These are phyloP conservation scores for Cryptosporidium parvum DNA, from an alignment of 169 alveolate genomes.

Conservation along the genomic window DNA sequence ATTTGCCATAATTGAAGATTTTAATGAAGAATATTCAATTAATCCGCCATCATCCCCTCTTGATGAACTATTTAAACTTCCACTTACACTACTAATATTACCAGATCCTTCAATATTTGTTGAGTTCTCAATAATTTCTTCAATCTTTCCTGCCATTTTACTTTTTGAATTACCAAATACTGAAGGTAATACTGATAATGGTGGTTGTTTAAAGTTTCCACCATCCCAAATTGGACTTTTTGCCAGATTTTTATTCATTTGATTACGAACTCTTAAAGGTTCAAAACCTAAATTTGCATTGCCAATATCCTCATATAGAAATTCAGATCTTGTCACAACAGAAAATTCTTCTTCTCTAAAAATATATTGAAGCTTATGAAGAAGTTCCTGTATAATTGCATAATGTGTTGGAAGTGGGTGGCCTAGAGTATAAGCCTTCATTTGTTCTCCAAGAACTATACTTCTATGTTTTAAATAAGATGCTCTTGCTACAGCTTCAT, in stretches of 20 bases:
- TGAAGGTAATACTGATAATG: constrained; percentile 63
- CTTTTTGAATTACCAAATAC: constrained; percentile 37
- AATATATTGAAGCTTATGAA: constrained; percentile 62
- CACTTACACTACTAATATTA: background rate
- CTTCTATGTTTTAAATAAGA: constrained; percentile 71
- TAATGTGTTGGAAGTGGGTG: constrained; percentile 69
- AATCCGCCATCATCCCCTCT: constrained; percentile 5
- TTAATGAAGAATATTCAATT: constrained; percentile 54
- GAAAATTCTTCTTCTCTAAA: constrained; percentile 74
- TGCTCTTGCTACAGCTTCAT: constrained; percentile 76
- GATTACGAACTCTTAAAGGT: constrained; percentile 6
- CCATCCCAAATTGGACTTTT: constrained; percentile 61
- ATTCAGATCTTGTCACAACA: constrained; percentile 62
- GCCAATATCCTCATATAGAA: constrained; percentile 52
- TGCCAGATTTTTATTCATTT: background rate
- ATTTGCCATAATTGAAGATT: constrained; percentile 41
- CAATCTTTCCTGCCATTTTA: constrained; percentile 19
- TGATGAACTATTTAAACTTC: background rate
- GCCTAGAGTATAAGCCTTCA: constrained; percentile 67
- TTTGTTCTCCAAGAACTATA: constrained; percentile 71
- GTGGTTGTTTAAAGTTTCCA: constrained; percentile 60
- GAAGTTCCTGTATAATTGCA: constrained; percentile 67
- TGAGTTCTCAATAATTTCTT: background rate
- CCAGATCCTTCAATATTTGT: background rate
- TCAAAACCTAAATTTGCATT: constrained; percentile 28